phyloP scores from a whole-genome alignment of 2,329 filamentous ascomycete genomes.

The Colletotrichum sp. region DNA sequence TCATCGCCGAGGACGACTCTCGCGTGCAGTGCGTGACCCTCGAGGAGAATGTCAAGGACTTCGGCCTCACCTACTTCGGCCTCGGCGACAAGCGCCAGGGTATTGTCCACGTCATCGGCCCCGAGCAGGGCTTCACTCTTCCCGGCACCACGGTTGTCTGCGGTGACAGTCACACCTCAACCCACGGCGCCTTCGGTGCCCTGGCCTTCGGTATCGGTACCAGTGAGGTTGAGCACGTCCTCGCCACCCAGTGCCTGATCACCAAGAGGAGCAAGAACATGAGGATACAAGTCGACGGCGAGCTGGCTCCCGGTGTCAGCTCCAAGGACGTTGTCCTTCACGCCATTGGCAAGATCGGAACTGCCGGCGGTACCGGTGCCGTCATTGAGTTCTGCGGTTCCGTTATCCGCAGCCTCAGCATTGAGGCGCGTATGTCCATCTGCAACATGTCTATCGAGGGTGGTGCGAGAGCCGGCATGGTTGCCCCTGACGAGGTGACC shows the following conservation, averaged over 20 bases:
- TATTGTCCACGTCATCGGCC: slow-evolving; percentile 97
- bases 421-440: slow-evolving; percentile 98
- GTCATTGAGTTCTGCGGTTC: slow-evolving; percentile 99
- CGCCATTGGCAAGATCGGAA: slow-evolving; percentile 92
- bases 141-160: slow-evolving; percentile 97
- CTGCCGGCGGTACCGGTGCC: slow-evolving; percentile 89
- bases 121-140: slow-evolving; percentile 97
- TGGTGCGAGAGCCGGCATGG: slow-evolving; percentile 94
- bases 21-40: slow-evolving; percentile 93
- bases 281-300: slow-evolving; percentile 93
- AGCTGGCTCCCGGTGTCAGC: slow-evolving; percentile 87
- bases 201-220: slow-evolving; percentile 98
- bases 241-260: slow-evolving; percentile 94
- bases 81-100: slow-evolving; percentile 96
- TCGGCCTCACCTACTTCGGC: slow-evolving; percentile 96
- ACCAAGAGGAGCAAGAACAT: slow-evolving; percentile 98
- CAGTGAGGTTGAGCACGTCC: slow-evolving; percentile 96
- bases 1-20: slow-evolving; percentile 94
- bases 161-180: slow-evolving; percentile 97
- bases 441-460: slow-evolving; percentile 99
- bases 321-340: slow-evolving; percentile 96
- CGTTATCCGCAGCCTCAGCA: slow-evolving; percentile 85
- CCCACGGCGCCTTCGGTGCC: slow-evolving; percentile 94
- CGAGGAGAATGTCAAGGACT: slow-evolving; percentile 96
- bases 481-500: slow-evolving; percentile 91